A percentile compares a stretch with the other conserved stretches of the same genome.
Conservation (phyloP, 2,329 filamentous ascomycete species). For the Neofusicoccum sp. region DNA sequence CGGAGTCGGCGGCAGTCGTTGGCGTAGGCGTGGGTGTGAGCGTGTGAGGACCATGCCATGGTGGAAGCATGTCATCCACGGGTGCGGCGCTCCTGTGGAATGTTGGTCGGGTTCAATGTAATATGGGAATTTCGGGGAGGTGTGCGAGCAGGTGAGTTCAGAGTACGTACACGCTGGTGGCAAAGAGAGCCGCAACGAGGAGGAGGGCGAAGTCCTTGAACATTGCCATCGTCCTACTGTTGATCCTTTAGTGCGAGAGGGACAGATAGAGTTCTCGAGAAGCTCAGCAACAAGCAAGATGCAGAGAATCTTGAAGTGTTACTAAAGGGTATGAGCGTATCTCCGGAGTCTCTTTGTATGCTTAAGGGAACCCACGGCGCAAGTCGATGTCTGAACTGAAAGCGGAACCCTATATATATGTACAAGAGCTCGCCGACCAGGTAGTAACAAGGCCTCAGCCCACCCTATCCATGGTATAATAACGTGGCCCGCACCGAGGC, state of each 20-base stretch:
- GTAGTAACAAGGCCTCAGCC: not conserved
- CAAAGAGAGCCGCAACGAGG: not conserved
- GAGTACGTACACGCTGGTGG: not conserved
- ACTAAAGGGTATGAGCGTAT: constrained; percentile 1
- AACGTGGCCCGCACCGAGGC: not conserved
- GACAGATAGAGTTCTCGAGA: too few species aligned
- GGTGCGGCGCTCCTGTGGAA: not conserved
- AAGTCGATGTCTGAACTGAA: not conserved
- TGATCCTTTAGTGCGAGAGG: too few species aligned
- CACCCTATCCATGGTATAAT: not conserved
- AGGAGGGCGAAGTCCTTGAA: not conserved
- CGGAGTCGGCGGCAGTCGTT: not conserved
- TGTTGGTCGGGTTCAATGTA: not conserved
- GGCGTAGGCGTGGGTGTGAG: not conserved
- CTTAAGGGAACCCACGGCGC: not conserved
- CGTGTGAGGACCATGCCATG: not conserved
- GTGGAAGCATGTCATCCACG: not conserved
- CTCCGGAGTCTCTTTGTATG: not conserved
- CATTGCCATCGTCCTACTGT: not conserved
- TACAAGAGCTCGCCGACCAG: not conserved
- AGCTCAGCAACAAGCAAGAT: not conserved
- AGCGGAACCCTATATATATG: constrained; percentile 4
- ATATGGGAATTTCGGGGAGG: not conserved
- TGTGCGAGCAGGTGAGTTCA: not conserved
- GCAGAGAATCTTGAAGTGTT: not conserved